phyloP scores from a whole-genome alignment of 78 protist species.

The Dictyostelium firmibasis region DNA sequence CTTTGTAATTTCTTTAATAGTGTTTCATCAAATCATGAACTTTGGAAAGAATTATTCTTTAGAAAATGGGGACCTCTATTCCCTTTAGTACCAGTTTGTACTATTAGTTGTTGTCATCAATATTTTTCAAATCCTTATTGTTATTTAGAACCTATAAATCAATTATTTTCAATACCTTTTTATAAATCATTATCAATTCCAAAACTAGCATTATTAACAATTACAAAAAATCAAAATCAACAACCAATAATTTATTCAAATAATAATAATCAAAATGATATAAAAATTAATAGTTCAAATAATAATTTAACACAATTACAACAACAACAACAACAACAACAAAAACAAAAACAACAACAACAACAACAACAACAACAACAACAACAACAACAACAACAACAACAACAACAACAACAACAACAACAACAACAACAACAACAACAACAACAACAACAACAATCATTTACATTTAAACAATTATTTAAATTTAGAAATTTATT shows the following conservation, averaged over 20 bases:
- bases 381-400: not conserved
- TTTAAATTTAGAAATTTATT: conserved; percentile 58
- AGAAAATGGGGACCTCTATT: conserved; percentile 66
- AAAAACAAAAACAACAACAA: not conserved
- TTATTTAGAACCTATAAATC: conserved; percentile 46
- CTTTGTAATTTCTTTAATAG: conserved; percentile 49
- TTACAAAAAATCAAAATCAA: not conserved
- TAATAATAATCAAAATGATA: not conserved
- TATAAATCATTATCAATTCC: conserved; percentile 52
- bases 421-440: not conserved
- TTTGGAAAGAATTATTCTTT: conserved; percentile 56
- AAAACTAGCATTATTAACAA: not conserved
- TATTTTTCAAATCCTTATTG: conserved; percentile 49
- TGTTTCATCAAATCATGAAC: conserved; percentile 40
- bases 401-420: not conserved
- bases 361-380: not conserved
- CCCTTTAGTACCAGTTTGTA: conserved; percentile 68
- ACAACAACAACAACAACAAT: not conserved
- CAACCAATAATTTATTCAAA: not conserved
- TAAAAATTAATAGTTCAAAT: no score
- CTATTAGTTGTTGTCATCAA: conserved; percentile 62
- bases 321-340: no score
- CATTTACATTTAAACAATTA: conserved; percentile 43
- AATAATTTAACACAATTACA: no score
- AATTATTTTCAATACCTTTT: conserved; percentile 20